Evolutionary conservation across 2,329 filamentous ascomycete genomes (phyloP).

Genomic region (Aspergillus brunneoviolaceus): DNA sequence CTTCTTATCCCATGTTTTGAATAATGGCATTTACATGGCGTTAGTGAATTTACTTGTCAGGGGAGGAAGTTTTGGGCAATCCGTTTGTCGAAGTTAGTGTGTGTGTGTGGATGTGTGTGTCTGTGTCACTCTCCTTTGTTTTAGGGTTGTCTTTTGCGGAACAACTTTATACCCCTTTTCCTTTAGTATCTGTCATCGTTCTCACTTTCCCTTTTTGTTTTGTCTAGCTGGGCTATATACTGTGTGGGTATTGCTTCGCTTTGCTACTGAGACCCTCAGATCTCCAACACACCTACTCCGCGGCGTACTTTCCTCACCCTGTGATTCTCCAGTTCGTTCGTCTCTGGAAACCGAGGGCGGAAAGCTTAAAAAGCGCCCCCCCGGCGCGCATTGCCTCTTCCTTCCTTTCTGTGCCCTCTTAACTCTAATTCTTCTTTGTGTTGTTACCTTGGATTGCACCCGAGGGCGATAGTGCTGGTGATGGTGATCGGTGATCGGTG

Average conservation of each 20-base stretch:
- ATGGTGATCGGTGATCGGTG: no score
- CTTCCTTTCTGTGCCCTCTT: no score
- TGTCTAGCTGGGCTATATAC: neutral
- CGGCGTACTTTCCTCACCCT: no score
- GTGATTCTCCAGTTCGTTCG: no score
- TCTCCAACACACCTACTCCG: no score
- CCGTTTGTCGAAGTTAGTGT: neutral
- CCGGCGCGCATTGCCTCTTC: no score
- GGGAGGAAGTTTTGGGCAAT: slow-evolving; percentile 14
- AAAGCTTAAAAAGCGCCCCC: no score
- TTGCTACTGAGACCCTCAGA: no score
- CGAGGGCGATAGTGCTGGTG: no score
- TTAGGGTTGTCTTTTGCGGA: slow-evolving; percentile 8
- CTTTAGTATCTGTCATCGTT: neutral
- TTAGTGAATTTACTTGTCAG: slow-evolving; percentile 14
- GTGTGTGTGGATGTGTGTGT: neutral
- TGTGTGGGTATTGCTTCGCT: neutral
- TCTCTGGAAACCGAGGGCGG: no score
- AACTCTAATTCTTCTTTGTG: no score
- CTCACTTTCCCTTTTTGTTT: neutral
- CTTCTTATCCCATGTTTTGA: slow-evolving; percentile 10
- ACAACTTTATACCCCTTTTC: slow-evolving; percentile 18
- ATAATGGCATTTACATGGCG: slow-evolving; percentile 22
- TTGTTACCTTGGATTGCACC: no score
- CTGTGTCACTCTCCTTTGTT: slow-evolving; percentile 8